Percentiles rank a stretch among this genome's conserved stretches.
Conservation (phyloP, 2,329 filamentous ascomycete species). For the Graphilbum sp. region DNA sequence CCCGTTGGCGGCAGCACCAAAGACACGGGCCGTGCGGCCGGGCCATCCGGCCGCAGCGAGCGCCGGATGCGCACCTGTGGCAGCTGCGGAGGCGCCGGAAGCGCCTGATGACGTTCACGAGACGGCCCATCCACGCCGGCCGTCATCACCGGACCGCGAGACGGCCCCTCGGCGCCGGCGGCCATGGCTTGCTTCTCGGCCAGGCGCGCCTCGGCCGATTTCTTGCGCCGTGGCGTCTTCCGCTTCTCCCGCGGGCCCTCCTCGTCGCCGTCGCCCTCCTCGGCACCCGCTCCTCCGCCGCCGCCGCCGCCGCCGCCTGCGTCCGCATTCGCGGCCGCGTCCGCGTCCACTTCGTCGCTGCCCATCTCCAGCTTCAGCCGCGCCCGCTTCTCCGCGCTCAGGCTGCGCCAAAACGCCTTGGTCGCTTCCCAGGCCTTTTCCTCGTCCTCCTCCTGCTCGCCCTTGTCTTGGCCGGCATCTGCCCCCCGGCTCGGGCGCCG, state of each 20-base stretch:
- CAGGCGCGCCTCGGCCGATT: constrained; percentile 23
- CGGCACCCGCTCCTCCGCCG: constrained; percentile 14
- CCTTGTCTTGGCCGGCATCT: neutral
- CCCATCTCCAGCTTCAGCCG: constrained; percentile 42
- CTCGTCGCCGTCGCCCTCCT: neutral
- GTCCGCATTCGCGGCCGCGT: constrained; percentile 30
- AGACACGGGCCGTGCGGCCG: neutral
- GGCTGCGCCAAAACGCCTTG: constrained; percentile 52
- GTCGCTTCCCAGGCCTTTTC: constrained; percentile 47
- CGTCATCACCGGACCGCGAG: too few relatives aligned
- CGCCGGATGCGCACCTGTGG: constrained; percentile 2
- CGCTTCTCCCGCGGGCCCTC: neutral
- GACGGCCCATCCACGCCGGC: too few relatives aligned
- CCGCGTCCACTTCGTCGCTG: constrained; percentile 19
- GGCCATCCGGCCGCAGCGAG: constrained; percentile 2
- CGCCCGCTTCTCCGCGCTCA: constrained; percentile 45
- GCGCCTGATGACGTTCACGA: too few relatives aligned
- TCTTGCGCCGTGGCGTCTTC: constrained; percentile 23
- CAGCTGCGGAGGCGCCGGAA: constrained; percentile 2
- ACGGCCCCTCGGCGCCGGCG: constrained; percentile 11
- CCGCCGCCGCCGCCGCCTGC: constrained; percentile 32
- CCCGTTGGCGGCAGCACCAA: too few relatives aligned
- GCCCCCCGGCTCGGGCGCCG: too few relatives aligned
- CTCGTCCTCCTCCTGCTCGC: neutral
- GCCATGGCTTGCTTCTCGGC: constrained; percentile 22